Evolutionary conservation across 805 yeast species (phyloP).

Genomic region (Zygosaccharomyces gambellarensis): DNA sequence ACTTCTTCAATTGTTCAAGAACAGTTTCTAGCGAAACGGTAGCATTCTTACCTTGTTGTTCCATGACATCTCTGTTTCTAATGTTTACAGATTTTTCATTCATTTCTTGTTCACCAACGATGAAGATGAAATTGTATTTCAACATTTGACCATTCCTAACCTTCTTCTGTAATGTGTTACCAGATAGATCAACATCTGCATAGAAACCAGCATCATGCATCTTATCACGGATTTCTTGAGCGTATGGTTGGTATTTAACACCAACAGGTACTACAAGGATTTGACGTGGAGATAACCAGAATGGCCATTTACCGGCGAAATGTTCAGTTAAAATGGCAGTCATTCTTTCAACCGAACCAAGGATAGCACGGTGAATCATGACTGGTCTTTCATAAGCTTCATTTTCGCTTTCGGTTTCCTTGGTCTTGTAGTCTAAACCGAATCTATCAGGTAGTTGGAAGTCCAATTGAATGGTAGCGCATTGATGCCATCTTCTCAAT

Average conservation of each 20-base stretch:
- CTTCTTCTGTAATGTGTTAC: slow-evolving; percentile 97
- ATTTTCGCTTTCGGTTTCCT: slow-evolving; percentile 42
- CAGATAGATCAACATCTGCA: slow-evolving; percentile 88
- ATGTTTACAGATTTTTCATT: slow-evolving; percentile 76
- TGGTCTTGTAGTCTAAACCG: slow-evolving; percentile 79
- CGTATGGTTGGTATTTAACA: slow-evolving; percentile 86
- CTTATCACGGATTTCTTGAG: slow-evolving; percentile 67
- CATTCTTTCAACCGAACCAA: slow-evolving; percentile 99
- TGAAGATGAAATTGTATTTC: slow-evolving; percentile 91
- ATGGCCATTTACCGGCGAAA: slow-evolving; percentile 99
- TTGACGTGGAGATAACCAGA: slow-evolving; percentile 99
- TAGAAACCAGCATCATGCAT: slow-evolving; percentile 73
- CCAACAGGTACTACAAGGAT: slow-evolving; percentile 95
- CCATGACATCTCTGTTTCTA: slow-evolving; percentile 92
- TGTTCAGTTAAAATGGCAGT: slow-evolving; percentile 97
- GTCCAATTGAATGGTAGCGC: slow-evolving; percentile 98
- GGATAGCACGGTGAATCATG: slow-evolving; percentile 98
- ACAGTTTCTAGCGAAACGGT: slow-evolving; percentile 71
- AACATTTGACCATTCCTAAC: slow-evolving; percentile 93
- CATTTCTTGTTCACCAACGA: slow-evolving; percentile 95
- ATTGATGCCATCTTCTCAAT: slow-evolving; percentile 93
- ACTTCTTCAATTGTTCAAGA: slow-evolving; percentile 56
- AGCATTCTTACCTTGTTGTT: slow-evolving; percentile 88
- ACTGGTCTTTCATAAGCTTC: slow-evolving; percentile 79
- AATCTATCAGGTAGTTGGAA: slow-evolving; percentile 97